Evolutionary conservation across 257 asterid species (phyloP), one percentile per base, ranked within the genome.

Genomic region (Plantago elongata): DNA sequence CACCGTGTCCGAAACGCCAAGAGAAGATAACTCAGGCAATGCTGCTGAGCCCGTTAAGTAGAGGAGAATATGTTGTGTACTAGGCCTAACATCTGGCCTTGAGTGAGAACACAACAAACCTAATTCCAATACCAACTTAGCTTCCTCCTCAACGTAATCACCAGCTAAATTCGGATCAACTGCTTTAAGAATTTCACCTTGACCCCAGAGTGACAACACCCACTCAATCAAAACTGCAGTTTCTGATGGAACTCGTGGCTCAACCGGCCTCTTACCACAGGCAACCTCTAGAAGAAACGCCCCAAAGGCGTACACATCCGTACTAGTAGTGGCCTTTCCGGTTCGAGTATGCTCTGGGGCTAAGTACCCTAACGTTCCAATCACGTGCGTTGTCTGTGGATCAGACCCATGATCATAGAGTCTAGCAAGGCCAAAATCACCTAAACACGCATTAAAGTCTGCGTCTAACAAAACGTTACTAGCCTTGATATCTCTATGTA

Each of bases 371-470:
- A 86, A 74, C 2, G 95, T 86, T 9, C 95, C 95, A 12, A 79
- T 87, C 0, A 84, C 79, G 48, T 74, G 84, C n/a, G 87, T 86
- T n/a, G 91, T 79, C 12, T 74, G 81, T 17, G 88, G 91, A 49
- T 79, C 82, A 0, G 90, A 67, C 7, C 95, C 95, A 9, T 81
- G 95, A 57, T 84, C 86, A n/a, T 83, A 79, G 51, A 86, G 43
- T 49, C 82, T 74, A 5, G 92, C 92, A 1, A 84, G 77, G 6
- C 92, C 92, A 49, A 87, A 87, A 68, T 87, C 95, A 1, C 93
- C 90, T 42, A 86, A 56, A 27, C 84, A 67, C 0, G 78, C 87
- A 12, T 74, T 75, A 9, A 84, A 29, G 8, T 86, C 87, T 0
- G 77, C 75, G 14, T 86, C 95, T 43, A 86, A 50, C 60, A 86